phyloP scores from a whole-genome alignment of 371 early-diverging fungal species.

The Mortierella sp. region DNA sequence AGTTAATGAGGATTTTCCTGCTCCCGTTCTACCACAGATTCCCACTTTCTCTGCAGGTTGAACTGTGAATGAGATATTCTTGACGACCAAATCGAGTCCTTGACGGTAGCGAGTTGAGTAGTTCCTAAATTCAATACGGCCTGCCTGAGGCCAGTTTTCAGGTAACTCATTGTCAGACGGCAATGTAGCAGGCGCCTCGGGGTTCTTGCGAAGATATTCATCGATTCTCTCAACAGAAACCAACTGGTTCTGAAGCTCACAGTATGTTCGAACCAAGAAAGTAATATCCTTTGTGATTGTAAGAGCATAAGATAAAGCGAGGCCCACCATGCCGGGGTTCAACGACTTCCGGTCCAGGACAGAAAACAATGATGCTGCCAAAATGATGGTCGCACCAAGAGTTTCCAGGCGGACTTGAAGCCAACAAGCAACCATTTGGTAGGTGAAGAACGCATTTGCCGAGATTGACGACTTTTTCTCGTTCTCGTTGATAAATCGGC shows the following conservation, averaged over 20 bases:
- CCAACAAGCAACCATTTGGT: conserved; percentile 32
- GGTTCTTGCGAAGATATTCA: conserved; percentile 70
- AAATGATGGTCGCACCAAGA: conserved; percentile 27
- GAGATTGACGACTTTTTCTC: conserved; percentile 57
- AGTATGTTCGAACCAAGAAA: conserved; percentile 57
- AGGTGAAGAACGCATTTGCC: conserved; percentile 45
- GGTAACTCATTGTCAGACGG: conserved; percentile 13
- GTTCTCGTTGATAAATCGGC: conserved; percentile 33
- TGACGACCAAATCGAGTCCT: conserved; percentile 70
- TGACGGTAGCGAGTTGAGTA: conserved; percentile 69
- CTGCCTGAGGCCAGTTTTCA: conserved; percentile 70
- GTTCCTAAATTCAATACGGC: conserved; percentile 69
- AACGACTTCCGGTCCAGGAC: conserved; percentile 43
- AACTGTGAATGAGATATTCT: conserved; percentile 64
- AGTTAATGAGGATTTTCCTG: conserved; percentile 79
- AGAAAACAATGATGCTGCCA: conserved; percentile 62
- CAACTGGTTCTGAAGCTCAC: conserved; percentile 60
- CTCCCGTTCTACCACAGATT: conserved; percentile 70
- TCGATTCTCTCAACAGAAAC: conserved; percentile 76
- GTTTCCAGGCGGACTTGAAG: conserved; percentile 39
- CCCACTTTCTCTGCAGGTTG: conserved; percentile 68
- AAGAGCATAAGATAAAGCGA: conserved; percentile 87
- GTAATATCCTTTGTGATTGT: conserved; percentile 78
- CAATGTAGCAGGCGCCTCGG: conserved; percentile 65
- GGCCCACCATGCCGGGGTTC: conserved; percentile 73